phyloP scores from a whole-genome alignment of 2,329 filamentous ascomycete genomes.

The Plenodomus lindquistii region DNA sequence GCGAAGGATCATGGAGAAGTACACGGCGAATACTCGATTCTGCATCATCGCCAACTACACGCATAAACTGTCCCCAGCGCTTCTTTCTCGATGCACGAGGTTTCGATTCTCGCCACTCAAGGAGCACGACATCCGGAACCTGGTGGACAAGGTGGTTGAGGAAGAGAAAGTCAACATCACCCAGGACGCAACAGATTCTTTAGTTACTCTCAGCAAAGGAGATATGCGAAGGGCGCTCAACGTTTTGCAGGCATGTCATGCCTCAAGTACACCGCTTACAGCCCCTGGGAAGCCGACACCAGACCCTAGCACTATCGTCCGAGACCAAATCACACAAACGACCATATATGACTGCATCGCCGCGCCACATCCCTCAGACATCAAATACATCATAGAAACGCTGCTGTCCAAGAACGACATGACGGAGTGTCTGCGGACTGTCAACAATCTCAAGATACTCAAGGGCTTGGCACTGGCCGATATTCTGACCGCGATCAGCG shows the following conservation, averaged over 20 bases:
- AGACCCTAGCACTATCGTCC: constrained; percentile 63
- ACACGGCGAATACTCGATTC: constrained; percentile 96
- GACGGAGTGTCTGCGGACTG: constrained; percentile 82
- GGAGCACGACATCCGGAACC: constrained; percentile 77
- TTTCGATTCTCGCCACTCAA: constrained; percentile 95
- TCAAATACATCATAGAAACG: constrained; percentile 80
- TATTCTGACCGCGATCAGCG: constrained; percentile 83
- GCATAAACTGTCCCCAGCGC: constrained; percentile 91
- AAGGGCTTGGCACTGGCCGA: constrained; percentile 91
- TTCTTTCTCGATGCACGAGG: constrained; percentile 89
- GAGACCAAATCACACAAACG: constrained; percentile 87
- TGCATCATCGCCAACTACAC: constrained; percentile 99
- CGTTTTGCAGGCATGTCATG: constrained; percentile 94
- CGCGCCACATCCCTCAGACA: constrained; percentile 87
- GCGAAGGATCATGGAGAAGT: constrained; percentile 97
- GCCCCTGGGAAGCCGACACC: constrained; percentile 52
- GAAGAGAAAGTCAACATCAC: constrained; percentile 86
- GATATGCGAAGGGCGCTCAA: constrained; percentile 96
- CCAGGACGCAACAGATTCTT: constrained; percentile 75
- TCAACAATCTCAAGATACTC: constrained; percentile 82
- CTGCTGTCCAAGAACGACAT: constrained; percentile 85
- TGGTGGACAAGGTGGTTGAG: constrained; percentile 88
- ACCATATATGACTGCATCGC: constrained; percentile 97
- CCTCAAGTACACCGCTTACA: constrained; percentile 71
- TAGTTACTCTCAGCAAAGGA: constrained; percentile 87